Evolutionary conservation across 768 basidiomycete genomes (phyloP).

Genomic region (Crucibulum laeve): DNA sequence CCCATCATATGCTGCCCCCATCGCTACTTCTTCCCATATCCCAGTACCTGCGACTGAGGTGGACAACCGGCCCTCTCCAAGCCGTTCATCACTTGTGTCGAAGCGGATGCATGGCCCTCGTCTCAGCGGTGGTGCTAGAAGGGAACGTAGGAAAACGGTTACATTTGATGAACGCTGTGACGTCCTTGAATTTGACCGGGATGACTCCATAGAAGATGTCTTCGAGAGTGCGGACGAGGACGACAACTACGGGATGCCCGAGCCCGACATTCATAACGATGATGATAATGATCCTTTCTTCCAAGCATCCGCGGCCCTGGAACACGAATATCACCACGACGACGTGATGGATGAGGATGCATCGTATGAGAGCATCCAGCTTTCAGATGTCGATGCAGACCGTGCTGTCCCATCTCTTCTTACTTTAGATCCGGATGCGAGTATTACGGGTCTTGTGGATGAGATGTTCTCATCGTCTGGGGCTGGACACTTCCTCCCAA

Average conservation of each 20-base stretch:
- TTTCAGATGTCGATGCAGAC: conserved; percentile 36
- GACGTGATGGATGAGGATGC: conserved; percentile 21
- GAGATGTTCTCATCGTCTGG: conserved; percentile 54
- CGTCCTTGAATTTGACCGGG: conserved; percentile 75
- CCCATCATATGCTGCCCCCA: conserved; percentile 12
- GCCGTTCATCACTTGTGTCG: conserved; percentile 65
- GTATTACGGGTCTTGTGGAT: conserved; percentile 69
- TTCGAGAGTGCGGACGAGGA: conserved; percentile 20
- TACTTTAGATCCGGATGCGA: conserved; percentile 44
- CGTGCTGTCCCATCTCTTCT: conserved; percentile 27
- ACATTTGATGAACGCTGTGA: conserved; percentile 78
- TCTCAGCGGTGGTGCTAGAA: conserved; percentile 41
- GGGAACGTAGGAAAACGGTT: conserved; percentile 70
- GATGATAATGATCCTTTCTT: conserved; percentile 44
- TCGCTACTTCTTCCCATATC: conserved; percentile 16
- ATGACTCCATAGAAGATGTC: conserved; percentile 29
- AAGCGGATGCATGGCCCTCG: conserved; percentile 77
- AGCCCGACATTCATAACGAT: conserved; percentile 18
- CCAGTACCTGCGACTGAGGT: conserved; percentile 19
- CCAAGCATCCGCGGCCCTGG: conserved; percentile 11
- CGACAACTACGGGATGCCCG: conserved; percentile 16
- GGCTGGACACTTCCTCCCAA: conserved; percentile 17
- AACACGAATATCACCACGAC: conserved; percentile 9
- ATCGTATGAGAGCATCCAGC: conserved; percentile 41
- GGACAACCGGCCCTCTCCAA: conserved; percentile 39